phyloP scores from a whole-genome alignment of 805 yeast species.

The Yarrowia sp. region DNA sequence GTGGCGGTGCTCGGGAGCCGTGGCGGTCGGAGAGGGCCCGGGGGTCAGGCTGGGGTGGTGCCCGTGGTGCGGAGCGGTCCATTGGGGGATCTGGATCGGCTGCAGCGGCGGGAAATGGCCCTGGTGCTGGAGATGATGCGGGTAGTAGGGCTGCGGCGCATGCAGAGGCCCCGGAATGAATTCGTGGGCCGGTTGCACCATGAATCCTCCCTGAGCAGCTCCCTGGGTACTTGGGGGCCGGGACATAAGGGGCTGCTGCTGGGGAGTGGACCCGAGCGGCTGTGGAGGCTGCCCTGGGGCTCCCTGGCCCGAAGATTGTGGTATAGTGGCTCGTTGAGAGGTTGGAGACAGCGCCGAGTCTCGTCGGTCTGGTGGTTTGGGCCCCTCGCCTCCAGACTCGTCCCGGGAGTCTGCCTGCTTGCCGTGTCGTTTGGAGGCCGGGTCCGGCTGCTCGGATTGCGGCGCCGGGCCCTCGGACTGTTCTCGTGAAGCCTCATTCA shows the following conservation, averaged over 20 bases:
- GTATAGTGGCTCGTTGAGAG: not conserved
- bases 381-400: too few species aligned
- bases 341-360: conserved; percentile 9
- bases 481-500: conserved; percentile 37
- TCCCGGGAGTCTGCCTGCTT: not conserved
- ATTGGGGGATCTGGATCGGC: conserved; percentile 34
- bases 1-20: conserved; percentile 22
- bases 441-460: not conserved
- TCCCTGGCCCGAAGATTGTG: too few species aligned
- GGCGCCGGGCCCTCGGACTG: conserved; percentile 25
- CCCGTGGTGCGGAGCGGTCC: conserved; percentile 34
- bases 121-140: conserved; percentile 34
- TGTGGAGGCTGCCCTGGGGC: not conserved
- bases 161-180: conserved; percentile 13
- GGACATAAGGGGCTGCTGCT: not conserved
- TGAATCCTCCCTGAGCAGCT: too few species aligned
- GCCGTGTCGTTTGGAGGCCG: not conserved
- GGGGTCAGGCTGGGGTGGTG: conserved; percentile 31
- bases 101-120: conserved; percentile 15
- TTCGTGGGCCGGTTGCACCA: conserved; percentile 4
- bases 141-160: conserved; percentile 31
- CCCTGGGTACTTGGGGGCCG: too few species aligned
- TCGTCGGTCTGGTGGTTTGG: not conserved
- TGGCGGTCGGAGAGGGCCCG: conserved; percentile 26
- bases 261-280: too few species aligned